Base-by-base conservation (phyloP, 2,329 filamentous ascomycete genomes). In the Hypoxylon sp. region DNA sequence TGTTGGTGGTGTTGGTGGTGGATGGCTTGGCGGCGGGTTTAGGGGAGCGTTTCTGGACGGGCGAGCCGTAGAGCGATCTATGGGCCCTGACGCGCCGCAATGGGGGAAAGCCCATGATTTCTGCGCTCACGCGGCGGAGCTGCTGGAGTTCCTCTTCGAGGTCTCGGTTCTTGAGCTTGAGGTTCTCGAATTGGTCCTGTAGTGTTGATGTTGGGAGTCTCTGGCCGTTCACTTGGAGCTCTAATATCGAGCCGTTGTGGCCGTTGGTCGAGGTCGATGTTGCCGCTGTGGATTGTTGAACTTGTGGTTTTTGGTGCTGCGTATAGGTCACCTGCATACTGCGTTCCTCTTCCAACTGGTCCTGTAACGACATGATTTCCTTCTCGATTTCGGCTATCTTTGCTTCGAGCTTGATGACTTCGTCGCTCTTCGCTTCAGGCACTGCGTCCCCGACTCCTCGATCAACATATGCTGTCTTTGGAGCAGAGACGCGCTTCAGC, bases 101-200 rank as follows among this genome's bases (percentile, higher is more conserved):
- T 6, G 52, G 60, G 17, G 58, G 33, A 33, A 42, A 51, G 3
- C 60, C 52, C 4, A 33, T 33, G 17, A 58, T 53, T 9, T 51
- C 31, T 2, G 60, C 60, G 53, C 10, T 24, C 3, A 19, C 6
- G 8, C 26, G 17, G 1, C 35, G 46, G 5, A 46, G 19, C 17
- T 46, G 10, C 5, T 50, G 31, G 17, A 57, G 14, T 35, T 61
- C 55, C 5, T 57, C 35, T 10, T 33, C 33, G 14, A 58, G 35
- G 8, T 64, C 44, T 1, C 29, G 11, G 22, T 58, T 64, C 24
- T 33, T 52, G 9, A 47, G 42, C 33, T 53, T 24, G n/a, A 57
- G 55, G 2, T 14, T 2, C 11, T 24, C n/a, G 19, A 65, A 3
- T 1, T 42, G 35, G 13, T 42, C 42, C 3, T 31, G 6, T 3